Conservation (phyloP, 2,329 filamentous ascomycete genomes). For the Drechslerella coelobrocha region DNA sequence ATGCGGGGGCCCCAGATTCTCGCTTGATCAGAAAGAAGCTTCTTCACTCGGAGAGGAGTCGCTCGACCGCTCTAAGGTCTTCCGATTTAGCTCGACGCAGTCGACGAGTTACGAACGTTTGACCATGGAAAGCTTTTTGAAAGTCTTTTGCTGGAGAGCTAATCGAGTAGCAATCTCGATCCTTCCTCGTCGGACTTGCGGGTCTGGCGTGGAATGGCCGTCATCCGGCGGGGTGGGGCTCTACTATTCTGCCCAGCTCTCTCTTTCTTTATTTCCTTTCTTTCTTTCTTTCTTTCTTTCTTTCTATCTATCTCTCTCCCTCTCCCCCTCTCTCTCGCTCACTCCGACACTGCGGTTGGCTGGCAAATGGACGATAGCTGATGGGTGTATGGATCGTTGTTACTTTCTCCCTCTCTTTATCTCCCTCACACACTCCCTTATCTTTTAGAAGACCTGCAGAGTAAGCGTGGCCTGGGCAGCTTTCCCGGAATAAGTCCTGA, state of each 20-base stretch:
- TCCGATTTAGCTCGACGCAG: background rate
- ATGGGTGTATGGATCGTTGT: too few species aligned
- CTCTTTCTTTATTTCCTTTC: background rate
- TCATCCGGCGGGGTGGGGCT: background rate
- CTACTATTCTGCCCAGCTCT: background rate
- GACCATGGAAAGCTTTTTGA: too few species aligned
- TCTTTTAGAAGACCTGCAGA: too few species aligned
- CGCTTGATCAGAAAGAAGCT: constrained; percentile 33
- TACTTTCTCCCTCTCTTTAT: too few species aligned
- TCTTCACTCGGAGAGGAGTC: constrained; percentile 19
- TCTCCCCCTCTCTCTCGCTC: background rate
- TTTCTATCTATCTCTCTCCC: background rate
- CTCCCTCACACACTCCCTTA: too few species aligned
- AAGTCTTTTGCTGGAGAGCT: too few species aligned
- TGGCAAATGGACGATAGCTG: too few species aligned
- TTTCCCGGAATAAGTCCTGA: too few species aligned
- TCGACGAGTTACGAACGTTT: background rate
- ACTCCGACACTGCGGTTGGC: background rate
- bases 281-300: background rate
- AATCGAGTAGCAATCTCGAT: background rate
- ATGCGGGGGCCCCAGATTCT: constrained; percentile 50
- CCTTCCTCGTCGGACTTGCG: background rate
- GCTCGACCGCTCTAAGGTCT: constrained; percentile 2
- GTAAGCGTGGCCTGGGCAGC: too few species aligned
- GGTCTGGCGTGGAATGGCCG: background rate